Conservation (phyloP, 768 basidiomycete species). For the Cystobasidium tubakii region DNA sequence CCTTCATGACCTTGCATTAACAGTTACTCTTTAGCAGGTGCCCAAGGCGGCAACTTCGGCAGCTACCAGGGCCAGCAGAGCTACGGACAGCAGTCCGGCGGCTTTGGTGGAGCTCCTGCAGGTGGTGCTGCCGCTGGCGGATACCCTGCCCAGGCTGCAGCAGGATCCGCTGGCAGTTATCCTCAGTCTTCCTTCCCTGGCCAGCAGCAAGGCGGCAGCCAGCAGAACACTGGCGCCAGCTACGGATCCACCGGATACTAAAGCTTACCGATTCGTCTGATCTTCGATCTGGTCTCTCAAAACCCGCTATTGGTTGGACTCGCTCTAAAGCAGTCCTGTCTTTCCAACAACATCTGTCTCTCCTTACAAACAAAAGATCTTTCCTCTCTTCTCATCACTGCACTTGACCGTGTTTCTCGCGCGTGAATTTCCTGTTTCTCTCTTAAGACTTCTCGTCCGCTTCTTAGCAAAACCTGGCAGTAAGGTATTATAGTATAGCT, state of each 20-base stretch:
- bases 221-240: neutral
- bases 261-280: neutral
- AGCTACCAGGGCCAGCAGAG: conserved; percentile 12
- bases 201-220: neutral
- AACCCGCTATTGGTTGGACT: too few relatives aligned
- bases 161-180: neutral
- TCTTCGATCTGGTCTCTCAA: neutral
- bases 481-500: conserved; percentile 19
- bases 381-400: neutral
- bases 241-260: neutral
- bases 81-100: conserved; percentile 26
- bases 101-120: neutral
- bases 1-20: neutral
- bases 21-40: neutral
- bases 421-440: neutral
- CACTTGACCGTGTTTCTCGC: neutral
- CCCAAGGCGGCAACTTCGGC: conserved; percentile 14
- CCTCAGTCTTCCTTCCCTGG: conserved; percentile 8
- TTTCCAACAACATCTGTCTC: too few relatives aligned
- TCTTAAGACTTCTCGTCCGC: neutral
- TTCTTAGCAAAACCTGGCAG: neutral
- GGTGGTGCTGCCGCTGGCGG: neutral
- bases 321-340: too few relatives aligned
- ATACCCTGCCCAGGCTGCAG: neutral
- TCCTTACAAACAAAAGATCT: neutral